phyloP scores from a whole-genome alignment of 768 basidiomycete species.

The Tricholoma furcatifolium region DNA sequence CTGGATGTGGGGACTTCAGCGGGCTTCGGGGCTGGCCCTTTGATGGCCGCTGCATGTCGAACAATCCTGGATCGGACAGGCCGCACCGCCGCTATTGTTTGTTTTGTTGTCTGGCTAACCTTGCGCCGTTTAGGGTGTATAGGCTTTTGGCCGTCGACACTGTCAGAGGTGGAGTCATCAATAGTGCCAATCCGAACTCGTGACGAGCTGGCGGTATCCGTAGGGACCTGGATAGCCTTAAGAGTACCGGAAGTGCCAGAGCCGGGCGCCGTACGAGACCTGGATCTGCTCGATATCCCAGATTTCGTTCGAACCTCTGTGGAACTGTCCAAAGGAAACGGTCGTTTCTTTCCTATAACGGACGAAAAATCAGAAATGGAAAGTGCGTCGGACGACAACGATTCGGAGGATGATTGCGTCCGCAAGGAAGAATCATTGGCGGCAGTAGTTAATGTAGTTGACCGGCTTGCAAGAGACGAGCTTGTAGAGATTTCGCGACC shows the following conservation, averaged over 20 bases:
- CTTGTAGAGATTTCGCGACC: conserved; percentile 15
- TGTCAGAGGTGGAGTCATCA: conserved; percentile 17
- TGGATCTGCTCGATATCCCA: conserved; percentile 8
- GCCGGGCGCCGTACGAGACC: neutral
- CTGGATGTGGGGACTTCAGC: conserved; percentile 9
- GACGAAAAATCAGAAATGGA: conserved; percentile 35
- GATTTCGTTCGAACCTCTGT: conserved; percentile 18
- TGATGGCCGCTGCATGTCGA: conserved; percentile 7
- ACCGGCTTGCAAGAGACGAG: conserved; percentile 23
- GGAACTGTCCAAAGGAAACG: conserved; percentile 24
- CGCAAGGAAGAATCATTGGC: conserved; percentile 36
- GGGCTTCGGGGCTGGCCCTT: conserved; percentile 10
- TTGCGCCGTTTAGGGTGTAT: conserved; percentile 33
- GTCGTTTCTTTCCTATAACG: conserved; percentile 42
- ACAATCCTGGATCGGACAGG: conserved; percentile 17
- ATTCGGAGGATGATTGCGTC: conserved; percentile 42
- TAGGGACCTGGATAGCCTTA: neutral
- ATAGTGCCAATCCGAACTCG: neutral
- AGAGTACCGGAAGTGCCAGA: neutral
- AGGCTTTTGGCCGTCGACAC: conserved; percentile 18
- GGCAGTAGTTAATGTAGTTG: conserved; percentile 38
- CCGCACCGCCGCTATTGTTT: conserved; percentile 8
- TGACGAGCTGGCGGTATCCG: neutral
- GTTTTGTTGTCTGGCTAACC: conserved; percentile 21
- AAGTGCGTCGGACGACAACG: conserved; percentile 27